A percentile compares a stretch with the other conserved stretches of the same genome.
Conservation (phyloP, 139 green algal species). For the Chlorokybus atmophyticus region DNA sequence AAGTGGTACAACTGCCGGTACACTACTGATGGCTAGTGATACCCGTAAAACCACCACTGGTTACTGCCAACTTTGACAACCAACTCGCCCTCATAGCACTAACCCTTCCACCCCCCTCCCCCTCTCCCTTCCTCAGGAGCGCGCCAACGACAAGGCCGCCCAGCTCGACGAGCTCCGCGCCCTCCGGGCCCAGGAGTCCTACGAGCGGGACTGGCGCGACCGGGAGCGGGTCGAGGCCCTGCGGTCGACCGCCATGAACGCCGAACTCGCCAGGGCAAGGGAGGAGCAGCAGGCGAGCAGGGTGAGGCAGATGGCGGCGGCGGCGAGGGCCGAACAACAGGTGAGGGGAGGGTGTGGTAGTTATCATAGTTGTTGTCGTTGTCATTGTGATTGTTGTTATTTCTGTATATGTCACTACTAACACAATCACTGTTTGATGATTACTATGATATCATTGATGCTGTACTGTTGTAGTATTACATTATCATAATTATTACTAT, state of each 20-base stretch:
- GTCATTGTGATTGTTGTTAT: background rate
- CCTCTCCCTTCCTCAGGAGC: conserved; percentile 49
- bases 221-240: conserved; percentile 47
- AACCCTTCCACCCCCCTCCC: too few relatives aligned
- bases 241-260: conserved; percentile 37
- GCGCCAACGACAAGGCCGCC: conserved; percentile 52
- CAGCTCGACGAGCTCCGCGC: conserved; percentile 75
- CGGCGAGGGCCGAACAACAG: conserved; percentile 52
- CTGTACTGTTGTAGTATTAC: background rate
- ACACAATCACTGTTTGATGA: background rate
- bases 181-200: conserved; percentile 44
- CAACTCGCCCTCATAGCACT: too few relatives aligned
- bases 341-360: conserved; percentile 21
- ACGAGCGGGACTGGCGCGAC: conserved; percentile 60
- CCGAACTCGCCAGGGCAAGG: conserved; percentile 48
- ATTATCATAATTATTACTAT: background rate
- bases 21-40: too few relatives aligned
- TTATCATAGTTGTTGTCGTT: background rate
- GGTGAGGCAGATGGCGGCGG: conserved; percentile 47
- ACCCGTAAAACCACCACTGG: too few relatives aligned
- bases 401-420: background rate
- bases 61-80: too few relatives aligned
- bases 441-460: background rate
- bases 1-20: too few relatives aligned
- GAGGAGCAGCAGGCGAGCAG: conserved; percentile 55